phyloP scores from a whole-genome alignment of 805 yeast genomes.

The Monosporozyma solicola region DNA sequence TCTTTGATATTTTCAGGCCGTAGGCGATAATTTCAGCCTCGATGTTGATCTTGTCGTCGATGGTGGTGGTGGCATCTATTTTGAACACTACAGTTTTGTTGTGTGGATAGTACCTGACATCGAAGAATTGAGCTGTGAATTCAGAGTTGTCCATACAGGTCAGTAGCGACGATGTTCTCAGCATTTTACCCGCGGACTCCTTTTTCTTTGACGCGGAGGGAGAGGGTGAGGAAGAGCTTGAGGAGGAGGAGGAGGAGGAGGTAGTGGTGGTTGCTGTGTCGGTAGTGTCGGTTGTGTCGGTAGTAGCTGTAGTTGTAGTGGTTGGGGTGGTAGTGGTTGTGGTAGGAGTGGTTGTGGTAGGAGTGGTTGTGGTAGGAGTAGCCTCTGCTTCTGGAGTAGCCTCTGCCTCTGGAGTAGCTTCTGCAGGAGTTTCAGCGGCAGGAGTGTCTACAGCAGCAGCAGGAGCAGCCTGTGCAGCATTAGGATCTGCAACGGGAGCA shows the following conservation, averaged over 20 bases:
- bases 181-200: constrained; percentile 6
- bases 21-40: constrained; percentile 62
- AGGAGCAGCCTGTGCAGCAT: neutral
- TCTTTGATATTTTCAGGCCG: constrained; percentile 58
- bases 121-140: constrained; percentile 75
- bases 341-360: neutral
- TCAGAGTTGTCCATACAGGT: constrained; percentile 90
- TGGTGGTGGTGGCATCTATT: constrained; percentile 68
- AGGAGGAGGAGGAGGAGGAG: neutral
- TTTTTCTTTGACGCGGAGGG: neutral
- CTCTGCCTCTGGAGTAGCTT: neutral
- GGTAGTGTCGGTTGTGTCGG: neutral
- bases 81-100: constrained; percentile 56
- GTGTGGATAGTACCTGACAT: constrained; percentile 61
- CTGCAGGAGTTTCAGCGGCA: neutral
- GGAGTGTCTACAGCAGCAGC: neutral
- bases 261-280: neutral
- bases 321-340: neutral
- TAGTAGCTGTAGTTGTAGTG: no score
- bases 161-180: constrained; percentile 59
- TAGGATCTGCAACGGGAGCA: no score
- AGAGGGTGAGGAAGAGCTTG: neutral
- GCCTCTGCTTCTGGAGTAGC: neutral
- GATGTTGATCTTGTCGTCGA: constrained; percentile 64
- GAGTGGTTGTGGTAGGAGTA: neutral